Evolutionary conservation across 2,329 filamentous ascomycete genomes (phyloP), one percentile per base, ranked within the genome.

Genomic region (Cytospora piceae): DNA sequence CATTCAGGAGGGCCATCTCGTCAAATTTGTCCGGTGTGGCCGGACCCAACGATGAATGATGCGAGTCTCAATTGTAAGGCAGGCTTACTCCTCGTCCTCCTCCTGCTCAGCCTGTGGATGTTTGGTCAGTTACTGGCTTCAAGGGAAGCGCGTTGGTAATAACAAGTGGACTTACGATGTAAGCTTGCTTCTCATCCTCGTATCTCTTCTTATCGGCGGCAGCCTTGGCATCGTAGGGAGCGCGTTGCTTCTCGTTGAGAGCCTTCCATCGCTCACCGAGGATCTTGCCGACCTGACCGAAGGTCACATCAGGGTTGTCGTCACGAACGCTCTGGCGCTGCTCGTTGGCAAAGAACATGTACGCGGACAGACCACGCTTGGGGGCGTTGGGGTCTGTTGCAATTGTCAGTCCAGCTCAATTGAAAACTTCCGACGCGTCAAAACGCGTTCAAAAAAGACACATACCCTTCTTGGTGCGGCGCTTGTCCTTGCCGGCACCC

Each of bases 341-440:
- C 83, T 98, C 95, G 77, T 98, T 98, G 88, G 95, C 95, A 80
- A 98, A 99, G 90, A 98, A 98, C 95, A 99, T 99, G 89, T 99
- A 99, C 70, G 95, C 95, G 62, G 95, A 98, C 59, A 99, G 92
- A 85, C 94, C 95, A 82, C 95, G 93, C 93, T 98, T 99, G 79
- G 95, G 95, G 68, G 94, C 94, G 82, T 97, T 97, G 81, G 93
- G 93, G 82, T 97, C 94, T 96, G 74, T 11, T 53, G 22, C 17
- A 4, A 15, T 24, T 32, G 51, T 68, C 39, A 69, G 70, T 24
- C 46, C 46, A 24, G 63, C 11, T 37, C 46, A 52, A 32, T 7
- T 27, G 14, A 12, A 24, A 59, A 46, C 60, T 14, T 22, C 27
- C 24, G 20, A 34, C 54, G 22, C 24, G 46, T 32, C 37, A n/a